Conservation (phyloP, 1,139 yeast genomes). For the Kurtzmaniella natalensis region DNA sequence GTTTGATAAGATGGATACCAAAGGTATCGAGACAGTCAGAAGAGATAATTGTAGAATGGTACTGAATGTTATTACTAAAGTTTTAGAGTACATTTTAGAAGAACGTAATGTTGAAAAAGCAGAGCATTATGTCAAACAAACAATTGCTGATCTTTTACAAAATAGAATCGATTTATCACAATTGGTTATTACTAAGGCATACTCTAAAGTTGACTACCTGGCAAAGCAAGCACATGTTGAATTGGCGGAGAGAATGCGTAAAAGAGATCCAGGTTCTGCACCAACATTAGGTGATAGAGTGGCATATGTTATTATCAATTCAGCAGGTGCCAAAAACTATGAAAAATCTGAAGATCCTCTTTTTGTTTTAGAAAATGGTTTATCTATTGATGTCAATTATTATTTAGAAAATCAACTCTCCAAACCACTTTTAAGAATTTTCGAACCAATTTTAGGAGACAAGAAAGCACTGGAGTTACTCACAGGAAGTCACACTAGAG, state of each 20-base stretch:
- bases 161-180: constrained; percentile 91
- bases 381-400: constrained; percentile 93
- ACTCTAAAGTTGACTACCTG: constrained; percentile 85
- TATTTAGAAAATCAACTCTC: constrained; percentile 90
- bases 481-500: constrained; percentile 79
- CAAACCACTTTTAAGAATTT: constrained; percentile 89
- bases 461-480: constrained; percentile 72
- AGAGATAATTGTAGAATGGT: constrained; percentile 96
- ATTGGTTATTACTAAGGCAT: constrained; percentile 88
- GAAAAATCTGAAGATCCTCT: constrained; percentile 97
- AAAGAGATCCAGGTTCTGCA: constrained; percentile 96
- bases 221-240: constrained; percentile 98
- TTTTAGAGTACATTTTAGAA: constrained; percentile 77
- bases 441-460: constrained; percentile 93
- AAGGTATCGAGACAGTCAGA: constrained; percentile 97
- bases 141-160: constrained; percentile 86
- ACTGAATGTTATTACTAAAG: constrained; percentile 90
- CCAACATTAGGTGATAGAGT: constrained; percentile 98
- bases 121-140: constrained; percentile 74
- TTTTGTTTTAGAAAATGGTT: constrained; percentile 82
- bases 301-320: constrained; percentile 89
- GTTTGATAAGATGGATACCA: constrained; percentile 95
- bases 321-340: constrained; percentile 81
- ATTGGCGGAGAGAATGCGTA: constrained; percentile 90
- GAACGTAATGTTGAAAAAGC: constrained; percentile 90